Evolutionary conservation across 805 yeast genomes (phyloP), one percentile per base, ranked within the genome.

Genomic region (Wickerhamiella dianesei): DNA sequence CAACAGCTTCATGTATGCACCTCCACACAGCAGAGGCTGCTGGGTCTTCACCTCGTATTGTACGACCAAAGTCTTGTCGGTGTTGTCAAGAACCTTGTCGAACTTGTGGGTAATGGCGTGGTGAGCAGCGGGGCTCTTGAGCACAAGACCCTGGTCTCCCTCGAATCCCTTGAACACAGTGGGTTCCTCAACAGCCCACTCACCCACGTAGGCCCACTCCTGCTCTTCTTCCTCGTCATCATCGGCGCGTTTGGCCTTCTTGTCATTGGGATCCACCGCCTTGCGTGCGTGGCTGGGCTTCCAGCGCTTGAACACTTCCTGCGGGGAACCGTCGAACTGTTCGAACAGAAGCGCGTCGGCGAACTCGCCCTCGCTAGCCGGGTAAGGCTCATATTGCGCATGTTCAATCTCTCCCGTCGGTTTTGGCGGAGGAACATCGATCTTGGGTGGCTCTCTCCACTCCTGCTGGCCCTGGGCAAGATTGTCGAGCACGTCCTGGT

Each of bases 1-100:
- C 47, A 88, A 64, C 41, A 88, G 68, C 68, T 88, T 88, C 54
- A 88, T 62, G 65, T 87, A 88, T 1, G 94, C 89, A 47, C 96
- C 96, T 43, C 95, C 94, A 65, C 96, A 88, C 41, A 70, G 70
- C 47, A 86, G 67, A 8, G 83, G 84, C 37, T 80, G 70, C 66
- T 88, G 95, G 39, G 80, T 65, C 66, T 87, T 87, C 47, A 85
- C 83, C 64, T 88, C 96, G 63, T 85, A 88, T 65, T 88, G 96
- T 39, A 86, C 66, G 8, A 88, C 95, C 52, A 88, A 68, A 14
- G 85, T 78, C 48, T 76, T 69, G 54, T 71, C 72, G 9, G 68
- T 73, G 62, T 79, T 80, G 59, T 74, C 73, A 48, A 87, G 71
- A 2, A 79, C 73, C 21, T 62, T 48, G 17, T 75, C 75, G 47